phyloP scores from a whole-genome alignment of 2,329 filamentous ascomycete species.

The Bisporella sp. region DNA sequence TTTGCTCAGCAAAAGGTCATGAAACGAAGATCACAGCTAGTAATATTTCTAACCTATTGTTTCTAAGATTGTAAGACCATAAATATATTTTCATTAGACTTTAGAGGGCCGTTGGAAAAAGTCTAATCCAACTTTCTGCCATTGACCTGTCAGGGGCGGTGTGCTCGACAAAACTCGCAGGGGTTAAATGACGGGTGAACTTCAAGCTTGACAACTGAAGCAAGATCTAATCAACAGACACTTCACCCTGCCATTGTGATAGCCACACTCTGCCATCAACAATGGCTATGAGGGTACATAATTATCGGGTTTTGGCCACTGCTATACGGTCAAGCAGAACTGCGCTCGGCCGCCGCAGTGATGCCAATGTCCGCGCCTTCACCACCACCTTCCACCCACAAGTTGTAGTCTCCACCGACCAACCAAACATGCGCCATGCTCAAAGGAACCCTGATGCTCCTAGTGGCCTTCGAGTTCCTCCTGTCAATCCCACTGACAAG shows the following conservation, averaged over 20 bases:
- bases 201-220: neutral
- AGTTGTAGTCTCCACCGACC: slow-evolving; percentile 44
- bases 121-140: too few species aligned
- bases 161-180: too few species aligned
- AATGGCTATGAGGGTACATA: slow-evolving; percentile 56
- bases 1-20: too few species aligned
- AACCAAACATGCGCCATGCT: slow-evolving; percentile 61
- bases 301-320: slow-evolving; percentile 48
- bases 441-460: slow-evolving; percentile 35
- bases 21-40: too few species aligned
- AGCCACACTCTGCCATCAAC: slow-evolving; percentile 27
- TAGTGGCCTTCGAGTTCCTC: slow-evolving; percentile 64
- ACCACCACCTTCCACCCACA: slow-evolving; percentile 29
- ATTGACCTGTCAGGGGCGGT: too few species aligned
- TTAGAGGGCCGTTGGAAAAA: too few species aligned
- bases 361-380: slow-evolving; percentile 26
- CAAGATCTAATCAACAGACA: neutral
- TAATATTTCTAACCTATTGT: too few species aligned
- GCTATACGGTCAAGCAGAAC: slow-evolving; percentile 46
- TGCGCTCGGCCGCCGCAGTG: slow-evolving; percentile 15
- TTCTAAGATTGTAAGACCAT: too few species aligned
- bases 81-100: too few species aligned
- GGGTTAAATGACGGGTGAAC: neutral
- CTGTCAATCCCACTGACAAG: slow-evolving; percentile 91
- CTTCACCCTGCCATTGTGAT: slow-evolving; percentile 23